Evolutionary conservation across 2,329 filamentous ascomycete species (phyloP).

Genomic region (Hypoxylon sp.): DNA sequence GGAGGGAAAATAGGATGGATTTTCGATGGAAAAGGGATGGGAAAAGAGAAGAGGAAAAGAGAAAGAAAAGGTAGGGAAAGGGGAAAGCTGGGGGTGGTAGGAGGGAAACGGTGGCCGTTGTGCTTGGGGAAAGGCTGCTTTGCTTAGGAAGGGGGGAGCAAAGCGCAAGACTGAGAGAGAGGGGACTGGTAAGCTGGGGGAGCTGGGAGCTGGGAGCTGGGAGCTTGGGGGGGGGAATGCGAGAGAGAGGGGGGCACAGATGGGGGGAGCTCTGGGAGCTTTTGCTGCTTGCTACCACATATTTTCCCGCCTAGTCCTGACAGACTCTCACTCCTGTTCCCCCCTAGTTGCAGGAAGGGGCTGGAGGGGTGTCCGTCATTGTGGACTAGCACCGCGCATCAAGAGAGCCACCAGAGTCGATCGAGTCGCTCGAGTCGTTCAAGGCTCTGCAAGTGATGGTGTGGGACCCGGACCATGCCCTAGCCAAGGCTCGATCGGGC

Average conservation of each 20-base stretch:
- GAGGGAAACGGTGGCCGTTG: slow-evolving; percentile 49
- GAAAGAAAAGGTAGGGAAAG: slow-evolving; percentile 45
- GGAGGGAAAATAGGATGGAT: slow-evolving; percentile 33
- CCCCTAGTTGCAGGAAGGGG: slow-evolving; percentile 33
- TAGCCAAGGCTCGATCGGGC: slow-evolving; percentile 46
- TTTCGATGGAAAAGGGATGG: slow-evolving; percentile 41
- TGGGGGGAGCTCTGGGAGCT: slow-evolving; percentile 44
- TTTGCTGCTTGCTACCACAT: slow-evolving; percentile 36
- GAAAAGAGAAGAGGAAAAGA: slow-evolving; percentile 34
- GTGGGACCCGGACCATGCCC: slow-evolving; percentile 48
- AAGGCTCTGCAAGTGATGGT: slow-evolving; percentile 45
- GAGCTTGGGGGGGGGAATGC: slow-evolving; percentile 34
- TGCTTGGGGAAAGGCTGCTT: slow-evolving; percentile 50
- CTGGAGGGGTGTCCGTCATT: slow-evolving; percentile 42
- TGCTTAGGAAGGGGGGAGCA: slow-evolving; percentile 46
- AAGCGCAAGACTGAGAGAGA: slow-evolving; percentile 42
- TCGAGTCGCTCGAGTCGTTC: slow-evolving; percentile 49
- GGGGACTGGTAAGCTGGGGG: slow-evolving; percentile 43
- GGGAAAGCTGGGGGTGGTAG: slow-evolving; percentile 48
- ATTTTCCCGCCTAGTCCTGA: slow-evolving; percentile 18
- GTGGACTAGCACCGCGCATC: slow-evolving; percentile 38
- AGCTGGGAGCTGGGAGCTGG: slow-evolving; percentile 39
- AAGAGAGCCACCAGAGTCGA: slow-evolving; percentile 34
- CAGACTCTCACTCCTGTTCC: slow-evolving; percentile 11
- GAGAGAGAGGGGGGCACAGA: slow-evolving; percentile 32